These are phyloP conservation scores for Ophiostoma ulmi DNA, from an alignment of 2,329 filamentous ascomycete species.

Conservation along the genomic window DNA sequence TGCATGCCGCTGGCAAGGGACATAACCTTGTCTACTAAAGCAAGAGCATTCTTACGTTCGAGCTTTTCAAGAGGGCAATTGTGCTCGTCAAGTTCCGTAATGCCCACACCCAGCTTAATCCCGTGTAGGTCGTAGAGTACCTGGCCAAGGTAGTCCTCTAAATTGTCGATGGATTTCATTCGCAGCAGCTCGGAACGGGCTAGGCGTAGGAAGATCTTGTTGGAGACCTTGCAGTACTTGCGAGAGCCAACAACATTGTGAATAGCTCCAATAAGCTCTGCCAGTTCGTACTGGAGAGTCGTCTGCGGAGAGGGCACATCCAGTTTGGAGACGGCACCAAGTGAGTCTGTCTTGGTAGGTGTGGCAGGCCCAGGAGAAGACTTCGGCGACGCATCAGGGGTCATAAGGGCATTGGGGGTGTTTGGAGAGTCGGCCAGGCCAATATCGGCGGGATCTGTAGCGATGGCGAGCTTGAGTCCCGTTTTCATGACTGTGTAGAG, in stretches of 20 bases:
- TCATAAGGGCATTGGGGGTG: not conserved
- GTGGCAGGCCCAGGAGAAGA: not conserved
- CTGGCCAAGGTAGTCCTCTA: conserved; percentile 81
- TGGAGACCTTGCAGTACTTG: conserved; percentile 76
- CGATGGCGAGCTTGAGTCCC: conserved; percentile 45
- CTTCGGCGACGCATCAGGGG: not conserved
- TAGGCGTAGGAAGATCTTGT: conserved; percentile 83
- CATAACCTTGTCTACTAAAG: conserved; percentile 78
- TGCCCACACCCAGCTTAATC: conserved; percentile 65
- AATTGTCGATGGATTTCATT: conserved; percentile 69
- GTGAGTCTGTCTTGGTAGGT: not conserved
- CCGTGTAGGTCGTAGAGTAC: conserved; percentile 79
- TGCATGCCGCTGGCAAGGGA: conserved; percentile 74
- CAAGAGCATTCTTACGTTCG: conserved; percentile 72
- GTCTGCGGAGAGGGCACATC: not conserved
- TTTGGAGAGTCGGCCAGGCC: not conserved
- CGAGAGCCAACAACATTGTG: conserved; percentile 81
- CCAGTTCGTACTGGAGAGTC: conserved; percentile 61
- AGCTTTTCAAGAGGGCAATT: conserved; percentile 71
- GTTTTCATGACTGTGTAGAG: conserved; percentile 77
- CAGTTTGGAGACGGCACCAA: not conserved
- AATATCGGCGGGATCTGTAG: not conserved
- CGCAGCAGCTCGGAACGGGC: conserved; percentile 80
- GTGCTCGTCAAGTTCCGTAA: conserved; percentile 69
- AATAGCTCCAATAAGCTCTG: conserved; percentile 72